These are phyloP conservation scores for Boletus rufocinnamomeus DNA, from an alignment of 768 basidiomycete genomes.

Conservation along the genomic window DNA sequence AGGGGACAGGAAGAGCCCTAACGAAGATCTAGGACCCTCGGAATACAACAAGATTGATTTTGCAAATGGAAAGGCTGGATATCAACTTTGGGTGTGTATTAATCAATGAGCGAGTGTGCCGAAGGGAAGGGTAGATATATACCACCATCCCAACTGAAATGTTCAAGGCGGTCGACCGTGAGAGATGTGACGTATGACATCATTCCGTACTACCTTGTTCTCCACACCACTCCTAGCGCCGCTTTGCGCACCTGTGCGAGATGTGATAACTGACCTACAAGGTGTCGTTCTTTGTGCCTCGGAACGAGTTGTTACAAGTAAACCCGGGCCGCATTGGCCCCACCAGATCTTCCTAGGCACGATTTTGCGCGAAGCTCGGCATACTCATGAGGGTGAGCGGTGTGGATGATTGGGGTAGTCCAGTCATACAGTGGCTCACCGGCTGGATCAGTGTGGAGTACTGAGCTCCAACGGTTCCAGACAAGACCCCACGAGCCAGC, in stretches of 20 bases:
- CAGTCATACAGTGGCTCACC: background rate
- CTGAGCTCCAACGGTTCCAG: background rate
- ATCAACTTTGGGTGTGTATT: background rate
- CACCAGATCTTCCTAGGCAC: background rate
- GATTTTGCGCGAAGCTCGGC: background rate
- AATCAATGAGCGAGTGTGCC: background rate
- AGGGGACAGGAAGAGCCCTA: constrained; percentile 2
- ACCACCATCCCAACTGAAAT: background rate
- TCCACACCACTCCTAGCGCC: background rate
- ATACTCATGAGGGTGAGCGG: background rate
- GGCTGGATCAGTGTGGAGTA: background rate
- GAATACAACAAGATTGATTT: background rate
- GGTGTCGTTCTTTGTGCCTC: background rate
- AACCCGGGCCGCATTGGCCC: background rate
- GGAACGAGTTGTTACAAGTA: background rate
- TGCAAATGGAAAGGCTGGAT: background rate
- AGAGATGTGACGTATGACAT: background rate
- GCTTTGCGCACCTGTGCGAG: background rate
- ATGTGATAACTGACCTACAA: background rate
- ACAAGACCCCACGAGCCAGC: background rate
- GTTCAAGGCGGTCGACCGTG: background rate
- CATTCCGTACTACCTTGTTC: background rate
- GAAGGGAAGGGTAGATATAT: background rate
- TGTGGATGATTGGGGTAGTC: background rate
- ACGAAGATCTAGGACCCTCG: background rate